Percentiles rank a stretch among this genome's conserved stretches.
Conservation (phyloP, 768 basidiomycete species). For the Kwoniella sp. region DNA sequence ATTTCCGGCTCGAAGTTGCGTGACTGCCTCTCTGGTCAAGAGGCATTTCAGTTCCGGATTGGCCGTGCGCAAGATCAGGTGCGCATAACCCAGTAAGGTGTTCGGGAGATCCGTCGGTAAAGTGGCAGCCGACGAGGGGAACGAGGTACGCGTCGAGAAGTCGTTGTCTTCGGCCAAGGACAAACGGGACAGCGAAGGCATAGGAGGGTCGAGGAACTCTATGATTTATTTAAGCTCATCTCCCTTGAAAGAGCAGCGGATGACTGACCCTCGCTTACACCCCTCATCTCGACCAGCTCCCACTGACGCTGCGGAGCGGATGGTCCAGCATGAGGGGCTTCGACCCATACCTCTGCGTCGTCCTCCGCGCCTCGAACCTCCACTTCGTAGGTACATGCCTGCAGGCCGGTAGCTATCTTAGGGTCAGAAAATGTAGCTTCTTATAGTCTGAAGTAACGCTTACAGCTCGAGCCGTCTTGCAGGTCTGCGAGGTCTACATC, state of each 20-base stretch:
- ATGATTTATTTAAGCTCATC: neutral
- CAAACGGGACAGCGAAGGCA: constrained; percentile 32
- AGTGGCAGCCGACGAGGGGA: neutral
- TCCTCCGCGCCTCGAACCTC: constrained; percentile 18
- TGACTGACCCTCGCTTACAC: constrained; percentile 41
- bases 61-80: constrained; percentile 70
- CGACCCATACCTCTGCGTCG: constrained; percentile 26
- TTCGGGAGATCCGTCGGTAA: constrained; percentile 52
- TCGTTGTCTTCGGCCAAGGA: constrained; percentile 9
- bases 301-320: constrained; percentile 7
- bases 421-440: neutral
- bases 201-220: constrained; percentile 67
- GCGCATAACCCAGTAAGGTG: constrained; percentile 74
- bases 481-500: constrained; percentile 15
- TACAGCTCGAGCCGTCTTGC: constrained; percentile 29
- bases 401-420: constrained; percentile 28
- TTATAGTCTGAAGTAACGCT: neutral
- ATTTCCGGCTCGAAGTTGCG: constrained; percentile 65
- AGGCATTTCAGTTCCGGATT: constrained; percentile 63
- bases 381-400: constrained; percentile 37
- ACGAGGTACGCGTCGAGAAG: constrained; percentile 20
- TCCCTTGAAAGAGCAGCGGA: too few relatives aligned
- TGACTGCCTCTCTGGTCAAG: constrained; percentile 62
- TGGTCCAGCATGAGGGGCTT: constrained; percentile 22
- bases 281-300: constrained; percentile 40